Evolutionary conservation across 2,329 filamentous ascomycete genomes (phyloP).

Genomic region (Fusarium pseudocircinatum): DNA sequence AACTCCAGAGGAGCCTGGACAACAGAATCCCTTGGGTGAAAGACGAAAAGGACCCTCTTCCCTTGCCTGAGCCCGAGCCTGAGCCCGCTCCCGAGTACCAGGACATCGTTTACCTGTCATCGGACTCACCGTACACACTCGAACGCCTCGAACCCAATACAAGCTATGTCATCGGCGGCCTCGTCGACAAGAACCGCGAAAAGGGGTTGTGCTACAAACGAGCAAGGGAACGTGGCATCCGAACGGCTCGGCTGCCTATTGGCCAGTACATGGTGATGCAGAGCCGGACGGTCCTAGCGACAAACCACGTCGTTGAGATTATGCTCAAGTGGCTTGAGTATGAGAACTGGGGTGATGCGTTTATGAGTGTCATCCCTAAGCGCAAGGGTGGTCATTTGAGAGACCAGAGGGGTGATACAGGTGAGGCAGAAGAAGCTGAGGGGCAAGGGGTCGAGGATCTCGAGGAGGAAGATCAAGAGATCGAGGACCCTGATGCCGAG

Average conservation of each 20-base stretch:
- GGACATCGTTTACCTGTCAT: slow-evolving; percentile 84
- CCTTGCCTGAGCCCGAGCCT: slow-evolving; percentile 48
- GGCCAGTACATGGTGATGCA: slow-evolving; percentile 95
- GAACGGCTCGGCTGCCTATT: slow-evolving; percentile 91
- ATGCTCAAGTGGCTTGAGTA: slow-evolving; percentile 93
- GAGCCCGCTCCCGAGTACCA: slow-evolving; percentile 47
- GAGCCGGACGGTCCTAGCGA: slow-evolving; percentile 85
- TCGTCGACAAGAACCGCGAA: slow-evolving; percentile 96
- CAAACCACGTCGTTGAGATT: slow-evolving; percentile 96
- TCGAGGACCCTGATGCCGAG: slow-evolving; percentile 33
- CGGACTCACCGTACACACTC: slow-evolving; percentile 88
- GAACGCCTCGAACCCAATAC: slow-evolving; percentile 85
- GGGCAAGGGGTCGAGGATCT: slow-evolving; percentile 44
- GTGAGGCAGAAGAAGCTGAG: slow-evolving; percentile 32
- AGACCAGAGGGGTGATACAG: slow-evolving; percentile 43
- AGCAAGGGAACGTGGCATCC: slow-evolving; percentile 78
- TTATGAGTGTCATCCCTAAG: slow-evolving; percentile 87
- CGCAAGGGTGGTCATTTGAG: slow-evolving; percentile 83
- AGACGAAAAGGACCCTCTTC: slow-evolving; percentile 48
- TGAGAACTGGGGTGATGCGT: slow-evolving; percentile 91
- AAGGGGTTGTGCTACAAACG: slow-evolving; percentile 93
- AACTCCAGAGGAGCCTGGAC: slow-evolving; percentile 57
- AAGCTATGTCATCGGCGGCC: slow-evolving; percentile 90
- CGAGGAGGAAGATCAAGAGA: slow-evolving; percentile 44
- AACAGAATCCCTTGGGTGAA: slow-evolving; percentile 44